These are phyloP conservation scores for Epichloe coenophiala DNA, from an alignment of 2,329 filamentous ascomycete species.

Conservation along the genomic window DNA sequence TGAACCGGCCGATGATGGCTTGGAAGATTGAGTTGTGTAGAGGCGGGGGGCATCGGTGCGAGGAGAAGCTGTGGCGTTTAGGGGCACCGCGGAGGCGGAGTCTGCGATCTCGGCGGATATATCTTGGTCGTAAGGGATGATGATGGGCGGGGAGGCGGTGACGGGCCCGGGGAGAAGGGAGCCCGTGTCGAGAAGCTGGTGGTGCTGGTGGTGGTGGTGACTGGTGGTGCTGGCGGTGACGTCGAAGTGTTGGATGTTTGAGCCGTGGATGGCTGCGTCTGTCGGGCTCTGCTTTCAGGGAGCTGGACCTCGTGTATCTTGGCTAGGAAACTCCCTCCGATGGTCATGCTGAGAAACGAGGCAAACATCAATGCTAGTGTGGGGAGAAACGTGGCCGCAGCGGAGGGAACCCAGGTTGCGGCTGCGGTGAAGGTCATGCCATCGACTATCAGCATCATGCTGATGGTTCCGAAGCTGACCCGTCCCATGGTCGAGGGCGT, in stretches of 20 bases:
- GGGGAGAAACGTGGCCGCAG: slow-evolving; percentile 41
- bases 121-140: slow-evolving; percentile 51
- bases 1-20: slow-evolving; percentile 41
- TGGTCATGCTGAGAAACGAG: slow-evolving; percentile 41
- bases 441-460: slow-evolving; percentile 49
- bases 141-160: slow-evolving; percentile 33
- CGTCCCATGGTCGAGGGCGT: slow-evolving; percentile 55
- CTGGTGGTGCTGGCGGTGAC: neutral
- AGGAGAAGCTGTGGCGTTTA: slow-evolving; percentile 9
- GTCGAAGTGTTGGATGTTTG: neutral
- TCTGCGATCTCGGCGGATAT: slow-evolving; percentile 46
- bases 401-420: slow-evolving; percentile 41
- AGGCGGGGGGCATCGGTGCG: slow-evolving; percentile 12
- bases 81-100: slow-evolving; percentile 22
- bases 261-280: slow-evolving; percentile 14
- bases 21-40: slow-evolving; percentile 32
- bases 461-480: slow-evolving; percentile 50
- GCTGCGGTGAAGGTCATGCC: slow-evolving; percentile 44
- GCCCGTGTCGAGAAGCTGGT: slow-evolving; percentile 6
- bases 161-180: slow-evolving; percentile 27
- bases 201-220: slow-evolving; percentile 7
- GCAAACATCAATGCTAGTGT: slow-evolving; percentile 38
- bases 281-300: slow-evolving; percentile 39
- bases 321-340: slow-evolving; percentile 43
- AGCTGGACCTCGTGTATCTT: slow-evolving; percentile 47